Percentiles rank a stretch among this genome's conserved stretches.
phyloP scores from a whole-genome alignment of 2,329 filamentous ascomycete species.

The Ascochyta viciae-villosae region DNA sequence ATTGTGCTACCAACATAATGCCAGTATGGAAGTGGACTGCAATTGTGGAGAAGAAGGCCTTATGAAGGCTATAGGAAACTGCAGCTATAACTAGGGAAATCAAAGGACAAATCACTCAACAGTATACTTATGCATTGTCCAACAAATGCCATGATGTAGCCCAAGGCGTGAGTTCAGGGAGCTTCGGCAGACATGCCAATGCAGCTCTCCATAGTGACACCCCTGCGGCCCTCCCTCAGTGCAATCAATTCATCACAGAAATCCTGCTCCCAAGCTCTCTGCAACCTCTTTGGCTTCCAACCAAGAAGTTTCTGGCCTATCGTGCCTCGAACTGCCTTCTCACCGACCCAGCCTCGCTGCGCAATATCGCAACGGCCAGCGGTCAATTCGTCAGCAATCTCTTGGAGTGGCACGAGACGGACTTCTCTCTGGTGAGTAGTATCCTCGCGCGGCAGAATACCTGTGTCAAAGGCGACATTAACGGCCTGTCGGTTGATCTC shows the following conservation, averaged over 20 bases:
- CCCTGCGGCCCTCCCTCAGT: constrained; percentile 17
- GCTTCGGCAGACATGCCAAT: constrained; percentile 10
- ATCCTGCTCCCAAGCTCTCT: constrained; percentile 23
- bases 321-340: constrained; percentile 23
- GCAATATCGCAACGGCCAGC: constrained; percentile 21
- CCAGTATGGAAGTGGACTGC: no score
- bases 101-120: background rate
- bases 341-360: constrained; percentile 21
- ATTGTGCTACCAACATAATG: no score
- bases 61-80: background rate
- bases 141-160: background rate
- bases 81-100: background rate
- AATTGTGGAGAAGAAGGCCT: no score
- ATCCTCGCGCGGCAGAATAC: constrained; percentile 19
- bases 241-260: constrained; percentile 25
- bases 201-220: constrained; percentile 17
- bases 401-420: constrained; percentile 14
- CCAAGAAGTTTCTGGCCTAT: constrained; percentile 18
- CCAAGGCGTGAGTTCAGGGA: background rate
- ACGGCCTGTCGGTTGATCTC: constrained; percentile 23
- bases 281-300: constrained; percentile 20
- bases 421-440: constrained; percentile 25
- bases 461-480: constrained; percentile 24
- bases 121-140: background rate
- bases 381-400: constrained; percentile 22